These are phyloP conservation scores for Talaromyces sp. DNA, from an alignment of 2,329 filamentous ascomycete genomes.

Conservation along the genomic window DNA sequence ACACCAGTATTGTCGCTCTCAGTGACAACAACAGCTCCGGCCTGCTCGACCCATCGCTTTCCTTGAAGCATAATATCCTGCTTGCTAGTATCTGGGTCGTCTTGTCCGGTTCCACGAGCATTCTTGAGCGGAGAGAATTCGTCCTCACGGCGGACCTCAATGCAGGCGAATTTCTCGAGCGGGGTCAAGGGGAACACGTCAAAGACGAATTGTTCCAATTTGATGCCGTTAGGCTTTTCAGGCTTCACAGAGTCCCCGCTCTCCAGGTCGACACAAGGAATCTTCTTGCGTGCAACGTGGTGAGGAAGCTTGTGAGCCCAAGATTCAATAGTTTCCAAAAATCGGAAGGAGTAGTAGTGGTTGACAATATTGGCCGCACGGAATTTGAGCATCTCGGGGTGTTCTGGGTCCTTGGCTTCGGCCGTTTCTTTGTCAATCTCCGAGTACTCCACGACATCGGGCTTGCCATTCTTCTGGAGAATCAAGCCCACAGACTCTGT, in stretches of 20 bases:
- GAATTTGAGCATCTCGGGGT: slow-evolving; percentile 83
- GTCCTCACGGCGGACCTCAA: slow-evolving; percentile 94
- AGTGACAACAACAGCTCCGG: slow-evolving; percentile 70
- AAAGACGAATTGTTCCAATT: slow-evolving; percentile 98
- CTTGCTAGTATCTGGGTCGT: slow-evolving; percentile 91
- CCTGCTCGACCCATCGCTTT: slow-evolving; percentile 75
- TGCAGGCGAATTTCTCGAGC: slow-evolving; percentile 85
- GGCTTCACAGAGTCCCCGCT: slow-evolving; percentile 82
- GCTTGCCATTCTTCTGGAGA: slow-evolving; percentile 89
- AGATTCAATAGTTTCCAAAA: slow-evolving; percentile 83
- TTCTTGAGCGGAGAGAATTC: slow-evolving; percentile 99
- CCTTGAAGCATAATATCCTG: slow-evolving; percentile 87
- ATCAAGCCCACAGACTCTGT: slow-evolving; percentile 96
- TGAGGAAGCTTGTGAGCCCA: slow-evolving; percentile 87
- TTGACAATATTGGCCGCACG: slow-evolving; percentile 99
- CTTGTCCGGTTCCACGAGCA: slow-evolving; percentile 75
- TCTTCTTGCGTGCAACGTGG: slow-evolving; percentile 98
- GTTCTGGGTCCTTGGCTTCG: slow-evolving; percentile 78
- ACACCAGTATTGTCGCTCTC: slow-evolving; percentile 64
- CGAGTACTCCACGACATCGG: slow-evolving; percentile 97
- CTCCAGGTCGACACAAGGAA: slow-evolving; percentile 74
- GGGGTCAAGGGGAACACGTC: slow-evolving; percentile 91
- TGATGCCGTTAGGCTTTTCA: slow-evolving; percentile 94
- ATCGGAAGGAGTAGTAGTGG: slow-evolving; percentile 96
- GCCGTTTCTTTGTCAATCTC: slow-evolving; percentile 90